Evolutionary conservation across 176 grass and related monocot species (phyloP), one percentile per base, ranked within the genome.

Genomic region (Stipa capillata): DNA sequence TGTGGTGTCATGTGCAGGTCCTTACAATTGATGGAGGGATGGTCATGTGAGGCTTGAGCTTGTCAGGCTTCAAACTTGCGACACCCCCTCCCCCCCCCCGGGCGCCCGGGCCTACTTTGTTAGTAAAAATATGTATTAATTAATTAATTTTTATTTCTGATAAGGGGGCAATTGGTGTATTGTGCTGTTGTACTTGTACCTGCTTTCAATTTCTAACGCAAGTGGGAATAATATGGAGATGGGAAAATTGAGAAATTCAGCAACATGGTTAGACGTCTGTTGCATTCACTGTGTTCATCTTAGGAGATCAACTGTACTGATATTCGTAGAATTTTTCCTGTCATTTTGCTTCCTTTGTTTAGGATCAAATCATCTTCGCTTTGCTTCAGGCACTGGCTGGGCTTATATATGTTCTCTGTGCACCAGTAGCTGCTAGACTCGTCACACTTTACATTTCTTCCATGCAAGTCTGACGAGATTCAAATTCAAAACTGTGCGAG

Each of bases 11-110:
- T 20, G 27, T 80, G 81, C 84, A 93, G 87, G 84, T 88, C 23
- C 32, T 90, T 3, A 90, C 88, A 58, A 90, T 94, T 47, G 91
- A 94, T 74, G 91, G 91, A 44, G 91, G 91, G 47, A 90, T 94
- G 85, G 85, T 90, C 16, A 90, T 94, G 88, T 94, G 69, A 87
- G 53, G 20, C 25, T 43, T 63, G 20, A 37, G 16, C 24, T 42
- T 8, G 5, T 60, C 42, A 15, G 24, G 11, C 23, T 83, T 54
- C 33, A 35, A 29, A 21, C 69, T 42, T 69, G 21, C 23, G n/a
- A n/a, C n/a, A n/a, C n/a, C n/a, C n/a, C n/a, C n/a, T n/a, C n/a
- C n/a, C n/a, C n/a, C n/a, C n/a, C n/a, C n/a, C n/a, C n/a, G n/a
- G n/a, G n/a, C n/a, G n/a, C n/a, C n/a, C n/a, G n/a, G n/a, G n/a